phyloP scores from a whole-genome alignment of 2,329 filamentous ascomycete genomes.

The Macrophomina pseudophaseolina region DNA sequence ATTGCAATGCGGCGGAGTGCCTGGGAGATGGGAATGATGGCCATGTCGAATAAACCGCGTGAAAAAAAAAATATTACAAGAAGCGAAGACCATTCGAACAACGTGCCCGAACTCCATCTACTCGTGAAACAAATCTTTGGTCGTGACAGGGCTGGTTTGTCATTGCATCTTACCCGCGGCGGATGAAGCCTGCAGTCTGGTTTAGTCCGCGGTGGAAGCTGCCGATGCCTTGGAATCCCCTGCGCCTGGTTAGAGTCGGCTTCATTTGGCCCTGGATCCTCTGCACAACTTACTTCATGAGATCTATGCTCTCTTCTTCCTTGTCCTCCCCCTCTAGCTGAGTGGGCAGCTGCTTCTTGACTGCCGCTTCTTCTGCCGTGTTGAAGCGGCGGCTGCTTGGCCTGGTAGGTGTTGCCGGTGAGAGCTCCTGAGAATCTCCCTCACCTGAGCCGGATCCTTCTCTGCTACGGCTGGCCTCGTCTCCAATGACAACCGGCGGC shows the following conservation, averaged over 20 bases:
- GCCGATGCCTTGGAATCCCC: slow-evolving; percentile 57
- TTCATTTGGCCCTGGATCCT: not conserved
- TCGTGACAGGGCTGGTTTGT: not conserved
- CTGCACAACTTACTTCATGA: slow-evolving; percentile 51
- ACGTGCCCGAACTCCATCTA: slow-evolving; percentile 11
- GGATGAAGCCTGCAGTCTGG: slow-evolving; percentile 25
- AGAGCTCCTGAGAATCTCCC: slow-evolving; percentile 23
- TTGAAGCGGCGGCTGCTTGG: slow-evolving; percentile 27
- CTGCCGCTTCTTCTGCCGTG: slow-evolving; percentile 22
- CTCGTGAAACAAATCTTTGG: not conserved
- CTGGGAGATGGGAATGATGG: not conserved
- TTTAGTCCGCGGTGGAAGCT: slow-evolving; percentile 45
- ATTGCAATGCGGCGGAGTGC: not conserved
- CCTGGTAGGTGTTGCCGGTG: slow-evolving; percentile 22
- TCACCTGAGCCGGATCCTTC: slow-evolving; percentile 24
- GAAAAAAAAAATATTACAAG: slow-evolving; percentile 8
- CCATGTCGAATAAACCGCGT: not conserved
- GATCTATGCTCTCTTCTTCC: slow-evolving; percentile 54
- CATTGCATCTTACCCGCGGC: slow-evolving; percentile 16
- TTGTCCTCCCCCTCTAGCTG: slow-evolving; percentile 44
- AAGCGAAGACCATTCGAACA: not conserved
- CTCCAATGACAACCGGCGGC: slow-evolving; percentile 41
- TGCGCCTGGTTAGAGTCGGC: slow-evolving; percentile 30
- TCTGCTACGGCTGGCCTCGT: slow-evolving; percentile 35
- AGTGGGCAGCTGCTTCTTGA: slow-evolving; percentile 26